Base-by-base conservation (phyloP, 2,329 filamentous ascomycete species). In the Cladophialophora bantiana region DNA sequence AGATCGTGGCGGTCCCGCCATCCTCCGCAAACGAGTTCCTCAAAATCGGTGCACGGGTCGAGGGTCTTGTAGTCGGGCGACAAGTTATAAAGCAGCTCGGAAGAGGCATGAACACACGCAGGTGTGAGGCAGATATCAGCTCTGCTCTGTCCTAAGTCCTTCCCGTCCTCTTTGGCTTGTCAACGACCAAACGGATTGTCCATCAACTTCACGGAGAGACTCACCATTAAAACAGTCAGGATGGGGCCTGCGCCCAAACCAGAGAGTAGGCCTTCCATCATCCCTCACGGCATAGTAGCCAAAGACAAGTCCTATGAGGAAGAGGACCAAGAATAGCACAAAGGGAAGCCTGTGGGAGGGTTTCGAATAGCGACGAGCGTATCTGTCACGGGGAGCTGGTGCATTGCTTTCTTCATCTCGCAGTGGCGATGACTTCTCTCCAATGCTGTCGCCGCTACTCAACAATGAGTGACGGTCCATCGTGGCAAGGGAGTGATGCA, bases 31-130 rank as follows among this genome's bases (percentile, higher is more conserved):
- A 88, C 87, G 64, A 88, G 83, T 74, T 88, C 81, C 67, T 90
- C 87, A 67, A 92, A 92, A 73, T 91, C 78, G n/a, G 82, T 84
- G 72, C 90, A 92, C 1, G 90, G 86, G 74, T 92, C 88, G 45
- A 92, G 79, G 2, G 86, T 77, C 66, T 85, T 81, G 76, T 90
- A 88, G 59, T 88, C 80, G 7, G 87, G 85, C 15, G 87, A 85
- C 13, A 90, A 78, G 66, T 87, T 89, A 69, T 87, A 85, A 7
- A 89, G 81, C 45, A 90, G 83, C 69, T 86, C 83, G 12, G 86
- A 88, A 4, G 88, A 84, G 12, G 87, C 88, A 72, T 89, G 85
- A 12, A 90, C 81, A 74, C 88, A 90, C 67, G 85, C 84, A 50
- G 87, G 83, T 9, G 87, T 85, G 56, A 84, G 74, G 74, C 88